phyloP scores from a whole-genome alignment of 2,329 filamentous ascomycete species.

The Orbilia quercus region DNA sequence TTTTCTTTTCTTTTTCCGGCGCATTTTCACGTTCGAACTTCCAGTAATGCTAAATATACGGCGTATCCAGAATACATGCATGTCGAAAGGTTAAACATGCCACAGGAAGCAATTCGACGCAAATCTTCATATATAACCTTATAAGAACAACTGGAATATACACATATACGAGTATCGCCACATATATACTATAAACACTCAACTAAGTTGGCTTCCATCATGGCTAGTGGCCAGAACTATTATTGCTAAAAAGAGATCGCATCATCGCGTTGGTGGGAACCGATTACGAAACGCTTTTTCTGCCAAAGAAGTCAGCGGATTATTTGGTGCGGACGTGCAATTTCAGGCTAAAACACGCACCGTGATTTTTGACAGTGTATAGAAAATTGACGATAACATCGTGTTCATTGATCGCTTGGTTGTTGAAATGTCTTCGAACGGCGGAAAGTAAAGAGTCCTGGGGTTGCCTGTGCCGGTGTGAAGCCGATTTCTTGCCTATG shows the following conservation, averaged over 20 bases:
- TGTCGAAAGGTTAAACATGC: too few species aligned
- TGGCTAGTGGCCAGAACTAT: too few species aligned
- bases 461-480: conserved; percentile 65
- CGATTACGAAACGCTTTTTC: conserved; percentile 50
- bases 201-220: too few species aligned
- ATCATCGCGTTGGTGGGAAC: conserved; percentile 42
- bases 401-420: conserved; percentile 80
- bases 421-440: conserved; percentile 86
- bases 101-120: too few species aligned
- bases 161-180: too few species aligned
- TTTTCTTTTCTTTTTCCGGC: too few species aligned
- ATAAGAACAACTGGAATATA: too few species aligned
- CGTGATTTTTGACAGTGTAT: conserved; percentile 74
- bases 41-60: too few species aligned
- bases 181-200: too few species aligned
- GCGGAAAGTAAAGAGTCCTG: conserved; percentile 70
- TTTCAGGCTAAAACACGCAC: conserved; percentile 59
- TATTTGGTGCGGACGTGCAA: neutral
- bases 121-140: too few species aligned
- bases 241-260: neutral
- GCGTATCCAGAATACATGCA: too few species aligned
- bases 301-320: conserved; percentile 3
- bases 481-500: conserved; percentile 60
- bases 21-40: too few species aligned
- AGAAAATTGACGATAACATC: conserved; percentile 84